Evolutionary conservation across 129 eudicot genomes (phyloP).

Genomic region (Smallanthus sonchifolius): DNA sequence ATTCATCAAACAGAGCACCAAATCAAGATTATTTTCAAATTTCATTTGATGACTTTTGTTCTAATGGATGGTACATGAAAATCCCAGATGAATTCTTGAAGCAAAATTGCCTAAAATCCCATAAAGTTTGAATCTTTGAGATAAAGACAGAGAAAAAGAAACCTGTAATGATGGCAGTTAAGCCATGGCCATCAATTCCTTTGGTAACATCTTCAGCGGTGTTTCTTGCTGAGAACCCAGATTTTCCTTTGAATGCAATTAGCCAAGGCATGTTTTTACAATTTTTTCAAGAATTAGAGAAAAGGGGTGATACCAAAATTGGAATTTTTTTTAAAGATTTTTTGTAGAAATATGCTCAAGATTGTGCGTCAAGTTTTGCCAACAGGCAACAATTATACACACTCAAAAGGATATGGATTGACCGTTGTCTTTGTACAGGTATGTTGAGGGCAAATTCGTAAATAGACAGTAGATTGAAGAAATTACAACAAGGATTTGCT

Average conservation of each 20-base stretch:
- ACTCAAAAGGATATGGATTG: constrained; percentile 1
- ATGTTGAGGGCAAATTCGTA: constrained; percentile 7
- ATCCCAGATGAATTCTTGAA: constrained; percentile 21
- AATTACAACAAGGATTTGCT: constrained; percentile 15
- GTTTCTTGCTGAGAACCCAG: constrained; percentile 52
- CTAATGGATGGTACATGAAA: not conserved
- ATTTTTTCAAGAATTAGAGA: constrained; percentile 2
- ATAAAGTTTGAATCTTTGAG: not conserved
- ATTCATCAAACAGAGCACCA: not conserved
- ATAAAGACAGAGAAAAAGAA: not conserved
- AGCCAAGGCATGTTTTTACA: constrained; percentile 37
- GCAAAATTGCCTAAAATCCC: not conserved
- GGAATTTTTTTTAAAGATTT: not conserved
- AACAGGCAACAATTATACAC: constrained; percentile 14
- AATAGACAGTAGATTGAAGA: not conserved
- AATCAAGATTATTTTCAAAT: constrained; percentile 11
- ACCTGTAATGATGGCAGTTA: constrained; percentile 66
- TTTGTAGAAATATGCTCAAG: constrained; percentile 2
- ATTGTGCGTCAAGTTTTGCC: constrained; percentile 7
- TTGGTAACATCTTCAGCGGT: constrained; percentile 61
- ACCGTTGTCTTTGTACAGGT: constrained; percentile 2
- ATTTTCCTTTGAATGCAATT: constrained; percentile 42
- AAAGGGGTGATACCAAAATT: constrained; percentile 14
- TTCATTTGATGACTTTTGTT: not conserved
- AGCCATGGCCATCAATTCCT: constrained; percentile 59